phyloP scores from a whole-genome alignment of 1,284 basidiomycete genomes.

The Mycosarcoma maydis region DNA sequence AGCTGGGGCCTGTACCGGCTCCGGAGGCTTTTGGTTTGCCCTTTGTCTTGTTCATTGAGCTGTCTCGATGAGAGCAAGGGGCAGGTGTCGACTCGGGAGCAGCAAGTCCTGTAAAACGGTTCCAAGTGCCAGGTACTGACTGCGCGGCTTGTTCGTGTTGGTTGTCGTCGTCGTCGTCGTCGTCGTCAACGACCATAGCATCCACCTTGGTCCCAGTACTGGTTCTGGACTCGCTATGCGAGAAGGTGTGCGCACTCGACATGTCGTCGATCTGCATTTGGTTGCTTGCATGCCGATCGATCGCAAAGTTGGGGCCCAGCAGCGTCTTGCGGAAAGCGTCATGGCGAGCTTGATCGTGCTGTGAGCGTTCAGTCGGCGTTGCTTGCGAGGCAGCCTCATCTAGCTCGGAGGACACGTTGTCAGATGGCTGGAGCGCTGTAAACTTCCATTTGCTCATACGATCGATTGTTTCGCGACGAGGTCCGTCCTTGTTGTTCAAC shows the following conservation, averaged over 20 bases:
- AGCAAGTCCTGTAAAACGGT: constrained; percentile 27
- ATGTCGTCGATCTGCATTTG: constrained; percentile 34
- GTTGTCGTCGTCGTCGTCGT: constrained; percentile 1
- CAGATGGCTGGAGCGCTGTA: neutral
- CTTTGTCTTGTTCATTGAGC: constrained; percentile 62
- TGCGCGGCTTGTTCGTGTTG: neutral
- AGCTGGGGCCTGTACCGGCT: constrained; percentile 63
- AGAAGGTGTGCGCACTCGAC: constrained; percentile 15
- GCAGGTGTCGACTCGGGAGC: constrained; percentile 5
- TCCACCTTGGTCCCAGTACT: constrained; percentile 7
- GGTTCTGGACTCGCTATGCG: neutral
- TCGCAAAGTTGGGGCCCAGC: constrained; percentile 29
- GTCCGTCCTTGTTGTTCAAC: constrained; percentile 16
- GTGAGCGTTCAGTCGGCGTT: neutral
- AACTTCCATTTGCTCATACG: constrained; percentile 44
- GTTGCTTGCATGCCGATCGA: constrained; percentile 33
- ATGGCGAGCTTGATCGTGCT: constrained; percentile 12
- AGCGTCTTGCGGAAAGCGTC: constrained; percentile 32
- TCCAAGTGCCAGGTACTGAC: no score
- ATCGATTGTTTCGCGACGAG: constrained; percentile 29
- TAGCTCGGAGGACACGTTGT: neutral
- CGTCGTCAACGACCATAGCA: constrained; percentile 13
- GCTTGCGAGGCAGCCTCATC: constrained; percentile 4
- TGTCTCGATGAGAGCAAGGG: constrained; percentile 31
- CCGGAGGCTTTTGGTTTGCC: constrained; percentile 39